Base-by-base conservation (phyloP, 176 grass and related monocot genomes). In the Eragrostis nindensis region DNA sequence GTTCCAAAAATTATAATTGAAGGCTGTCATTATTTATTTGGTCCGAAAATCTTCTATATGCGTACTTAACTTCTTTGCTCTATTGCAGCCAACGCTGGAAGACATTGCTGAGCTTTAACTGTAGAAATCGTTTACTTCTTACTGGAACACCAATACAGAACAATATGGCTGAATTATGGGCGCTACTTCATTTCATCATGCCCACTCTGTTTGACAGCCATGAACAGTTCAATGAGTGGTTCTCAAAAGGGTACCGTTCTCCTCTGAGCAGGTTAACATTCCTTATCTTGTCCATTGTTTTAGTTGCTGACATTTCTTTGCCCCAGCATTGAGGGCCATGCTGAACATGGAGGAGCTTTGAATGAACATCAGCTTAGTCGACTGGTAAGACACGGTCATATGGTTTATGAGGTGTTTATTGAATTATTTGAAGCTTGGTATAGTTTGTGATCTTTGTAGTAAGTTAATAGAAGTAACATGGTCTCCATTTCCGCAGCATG, bases 111-210 rank as follows among this genome's bases (percentile, higher is more conserved):
- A 92, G 88, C 68, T 99, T 99, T 82, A 99, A 96, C 81, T 99
- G 97, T 88, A 93, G 97, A 85, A 99, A 99, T 70, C 97, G 97
- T 41, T 88, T 99, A 83, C 97, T 99, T 88, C 91, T 99, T 70
- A 94, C 97, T 76, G 97, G 97, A 46, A 99, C 97, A 77, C 97
- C 97, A 44, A 94, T 99, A 85, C 97, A 99, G 63, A 99, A 99
- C 79, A 99, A 96, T 70, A 99, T 99, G 97, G 92, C 97, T 82
- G 97, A 99, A 76, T 67, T 99, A 74, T 99, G 97, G 97, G 97
- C 97, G 17, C 91, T 99, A 86, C 97, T 99, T 82, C 97, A 99
- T 84, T 99, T 99, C 76, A 99, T 99, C 77, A 99, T 99, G 97
- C 97, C 97, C 27, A 99, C 97, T 75, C 89, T 99, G 62, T 99